Conservation (phyloP, 371 early-diverging fungal species). For the Mucor piriformis region DNA sequence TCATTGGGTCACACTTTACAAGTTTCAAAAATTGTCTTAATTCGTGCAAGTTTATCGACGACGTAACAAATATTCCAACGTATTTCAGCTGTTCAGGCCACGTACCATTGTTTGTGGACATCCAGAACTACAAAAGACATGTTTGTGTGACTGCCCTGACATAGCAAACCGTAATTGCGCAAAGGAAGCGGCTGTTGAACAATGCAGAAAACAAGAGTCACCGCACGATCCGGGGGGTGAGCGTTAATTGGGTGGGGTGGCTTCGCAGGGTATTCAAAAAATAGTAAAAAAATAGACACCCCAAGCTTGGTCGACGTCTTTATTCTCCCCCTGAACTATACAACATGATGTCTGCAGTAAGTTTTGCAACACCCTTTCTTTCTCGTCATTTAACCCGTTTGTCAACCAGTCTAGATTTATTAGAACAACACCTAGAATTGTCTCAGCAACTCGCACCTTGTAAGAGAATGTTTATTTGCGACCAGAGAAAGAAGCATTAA, state of each 20-base stretch:
- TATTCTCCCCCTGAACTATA: slow-evolving; percentile 9
- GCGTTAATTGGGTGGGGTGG: slow-evolving; percentile 4
- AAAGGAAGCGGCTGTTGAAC: neutral
- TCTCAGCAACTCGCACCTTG: slow-evolving; percentile 15
- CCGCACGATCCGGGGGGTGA: slow-evolving; percentile 8
- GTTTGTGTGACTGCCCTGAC: no score
- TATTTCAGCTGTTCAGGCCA: no score
- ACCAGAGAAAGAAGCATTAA: neutral
- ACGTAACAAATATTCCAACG: no score
- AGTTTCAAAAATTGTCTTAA: neutral
- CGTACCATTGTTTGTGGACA: no score
- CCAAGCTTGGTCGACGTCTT: neutral
- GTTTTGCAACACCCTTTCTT: neutral
- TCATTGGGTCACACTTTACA: slow-evolving; percentile 3
- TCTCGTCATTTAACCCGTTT: neutral
- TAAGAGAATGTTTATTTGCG: neutral
- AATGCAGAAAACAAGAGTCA: slow-evolving; percentile 3
- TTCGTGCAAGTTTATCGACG: no score
- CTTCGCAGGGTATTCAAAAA: slow-evolving; percentile 13
- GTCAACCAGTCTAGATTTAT: slow-evolving; percentile 12
- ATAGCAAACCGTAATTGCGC: no score
- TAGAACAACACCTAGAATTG: slow-evolving; percentile 15
- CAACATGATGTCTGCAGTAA: slow-evolving; percentile 14
- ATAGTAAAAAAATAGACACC: neutral
- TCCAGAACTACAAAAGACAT: no score